These are phyloP conservation scores for Pharnaceum exiguum DNA, from an alignment of 148 eudicot species.

Conservation along the genomic window DNA sequence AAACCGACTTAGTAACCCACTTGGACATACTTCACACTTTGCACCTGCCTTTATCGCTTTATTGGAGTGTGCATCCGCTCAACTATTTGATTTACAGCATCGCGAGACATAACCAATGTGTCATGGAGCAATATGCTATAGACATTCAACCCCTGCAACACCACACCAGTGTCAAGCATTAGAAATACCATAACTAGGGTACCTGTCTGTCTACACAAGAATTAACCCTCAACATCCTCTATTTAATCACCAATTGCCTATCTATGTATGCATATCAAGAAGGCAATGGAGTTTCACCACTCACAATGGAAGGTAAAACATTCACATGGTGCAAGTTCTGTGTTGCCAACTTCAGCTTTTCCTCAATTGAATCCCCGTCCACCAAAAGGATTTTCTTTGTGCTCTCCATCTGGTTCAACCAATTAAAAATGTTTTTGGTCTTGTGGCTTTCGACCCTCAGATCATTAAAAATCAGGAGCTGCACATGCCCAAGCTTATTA, in stretches of 20 bases:
- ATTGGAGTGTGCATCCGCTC: constrained; percentile 93
- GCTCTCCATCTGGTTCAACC: constrained; percentile 59
- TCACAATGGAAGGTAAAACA: constrained; percentile 85
- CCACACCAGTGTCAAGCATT: background rate
- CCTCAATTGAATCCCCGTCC: constrained; percentile 70
- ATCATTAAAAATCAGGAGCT: constrained; percentile 83
- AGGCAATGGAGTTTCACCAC: too few relatives aligned
- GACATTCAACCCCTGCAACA: constrained; percentile 78
- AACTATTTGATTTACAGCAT: constrained; percentile 77
- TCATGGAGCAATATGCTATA: constrained; percentile 91
- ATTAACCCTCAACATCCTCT: too few relatives aligned
- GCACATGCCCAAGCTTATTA: constrained; percentile 17
- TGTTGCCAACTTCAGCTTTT: constrained; percentile 79
- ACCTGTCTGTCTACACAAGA: too few relatives aligned
- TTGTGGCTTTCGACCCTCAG: constrained; percentile 79
- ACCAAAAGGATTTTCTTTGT: constrained; percentile 78
- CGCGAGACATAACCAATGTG: constrained; percentile 86
- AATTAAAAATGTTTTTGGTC: constrained; percentile 87
- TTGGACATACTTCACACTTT: too few relatives aligned
- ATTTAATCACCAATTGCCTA: too few relatives aligned
- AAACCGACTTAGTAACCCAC: too few relatives aligned
- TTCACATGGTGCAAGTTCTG: constrained; percentile 80
- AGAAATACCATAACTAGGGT: background rate
- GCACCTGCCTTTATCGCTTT: constrained; percentile 67
- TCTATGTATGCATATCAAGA: too few relatives aligned